Base-by-base conservation (phyloP, 805 yeast species). In the Nakazawaea wyomingensis region DNA sequence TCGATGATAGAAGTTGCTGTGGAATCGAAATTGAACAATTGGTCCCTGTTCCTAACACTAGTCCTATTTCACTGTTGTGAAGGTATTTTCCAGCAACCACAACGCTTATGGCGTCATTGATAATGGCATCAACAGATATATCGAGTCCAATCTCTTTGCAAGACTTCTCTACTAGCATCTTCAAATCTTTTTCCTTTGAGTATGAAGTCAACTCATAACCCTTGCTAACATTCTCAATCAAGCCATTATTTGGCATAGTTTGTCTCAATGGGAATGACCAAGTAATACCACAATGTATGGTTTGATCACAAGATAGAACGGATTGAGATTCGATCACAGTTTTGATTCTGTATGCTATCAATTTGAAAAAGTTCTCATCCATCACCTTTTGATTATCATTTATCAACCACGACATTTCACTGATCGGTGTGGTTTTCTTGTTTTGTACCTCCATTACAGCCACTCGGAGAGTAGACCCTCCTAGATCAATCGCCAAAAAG, bases 41-140 rank as follows among this genome's bases (percentile, higher is more conserved):
- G 41, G 77, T 58, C 1, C 90, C 90, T 3, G 90, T 82, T 1
- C 90, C 89, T 39, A 82, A 57, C 3, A 82, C 84, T 50, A 82
- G 50, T 0, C 85, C 83, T 35, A 81, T 51, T 44, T 61, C 54
- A 42, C 71, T 68, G 2, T 62, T 46, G 10, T 53, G 49, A 14
- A 57, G 48, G 11, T 57, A 57, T 16, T 57, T 50, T 8, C 80
- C 81, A 0, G 85, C 72, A 9, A 81, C 61, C 54, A 70, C 75
- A 0, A 80, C 85, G 0, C 85, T 81, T n/a, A 79, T 69, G 1
- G 85, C 74, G 53, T 79, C 89, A 56, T 82, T 82, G 24, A 81
- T 62, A 30, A 82, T 68, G 13, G 69, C 59, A 47, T 65, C 57
- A 18, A 81, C 68, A 13, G 61, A 55, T 14, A 72, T 57, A 1